Conservation (phyloP, 805 yeast species). For the Nakazawaea laoshanensis region DNA sequence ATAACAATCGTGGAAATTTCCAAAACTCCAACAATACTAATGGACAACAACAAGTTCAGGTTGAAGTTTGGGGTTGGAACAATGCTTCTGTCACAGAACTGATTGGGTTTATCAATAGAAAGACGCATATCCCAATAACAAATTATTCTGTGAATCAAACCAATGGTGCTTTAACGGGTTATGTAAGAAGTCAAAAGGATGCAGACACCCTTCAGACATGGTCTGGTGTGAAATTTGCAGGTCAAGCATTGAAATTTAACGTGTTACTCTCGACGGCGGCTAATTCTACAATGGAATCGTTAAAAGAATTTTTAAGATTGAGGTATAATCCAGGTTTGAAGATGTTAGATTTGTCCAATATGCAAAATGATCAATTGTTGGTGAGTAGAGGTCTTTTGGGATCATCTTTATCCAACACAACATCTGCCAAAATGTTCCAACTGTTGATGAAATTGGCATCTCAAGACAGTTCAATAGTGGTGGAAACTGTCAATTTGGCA, state of each 20-base stretch:
- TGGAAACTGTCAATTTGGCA: slow-evolving; percentile 66
- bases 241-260: slow-evolving; percentile 50
- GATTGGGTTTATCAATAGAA: slow-evolving; percentile 60
- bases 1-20: slow-evolving; percentile 12
- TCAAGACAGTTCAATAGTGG: slow-evolving; percentile 32
- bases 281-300: slow-evolving; percentile 46
- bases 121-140: slow-evolving; percentile 45
- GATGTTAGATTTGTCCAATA: slow-evolving; percentile 60
- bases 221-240: slow-evolving; percentile 80
- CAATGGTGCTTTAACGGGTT: slow-evolving; percentile 46
- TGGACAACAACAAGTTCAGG: slow-evolving; percentile 21
- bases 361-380: slow-evolving; percentile 56
- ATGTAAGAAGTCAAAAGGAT: slow-evolving; percentile 44
- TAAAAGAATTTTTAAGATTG: slow-evolving; percentile 50
- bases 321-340: slow-evolving; percentile 60
- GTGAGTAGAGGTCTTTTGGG: slow-evolving; percentile 53
- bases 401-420: slow-evolving; percentile 31
- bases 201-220: slow-evolving; percentile 52
- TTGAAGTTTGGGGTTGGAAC: slow-evolving; percentile 76
- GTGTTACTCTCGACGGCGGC: slow-evolving; percentile 12
- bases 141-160: slow-evolving; percentile 44
- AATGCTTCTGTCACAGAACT: slow-evolving; percentile 67
- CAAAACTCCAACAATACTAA: slow-evolving; percentile 11
- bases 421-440: slow-evolving; percentile 76
- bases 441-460: slow-evolving; percentile 81